phyloP scores from a whole-genome alignment of 2,329 filamentous ascomycete genomes.

The Lachnum nothofagi region DNA sequence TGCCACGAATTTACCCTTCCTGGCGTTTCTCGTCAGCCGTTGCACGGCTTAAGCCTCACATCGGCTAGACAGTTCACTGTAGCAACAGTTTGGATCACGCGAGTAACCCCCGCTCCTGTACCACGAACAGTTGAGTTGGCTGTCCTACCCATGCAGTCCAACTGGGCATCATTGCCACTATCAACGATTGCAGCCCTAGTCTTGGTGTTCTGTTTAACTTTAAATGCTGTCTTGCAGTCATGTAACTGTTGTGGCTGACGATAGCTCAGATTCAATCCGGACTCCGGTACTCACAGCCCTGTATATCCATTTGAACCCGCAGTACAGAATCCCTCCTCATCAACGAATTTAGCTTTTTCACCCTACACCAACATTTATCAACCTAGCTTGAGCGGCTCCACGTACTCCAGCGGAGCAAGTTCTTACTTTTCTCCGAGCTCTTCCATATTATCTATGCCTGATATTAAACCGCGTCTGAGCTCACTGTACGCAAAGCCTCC shows the following conservation, averaged over 20 bases:
- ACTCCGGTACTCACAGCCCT: conserved; percentile 32
- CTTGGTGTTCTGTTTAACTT: conserved; percentile 22
- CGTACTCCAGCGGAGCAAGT: conserved; percentile 29
- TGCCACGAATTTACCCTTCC: conserved; percentile 29
- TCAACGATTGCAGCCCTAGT: conserved; percentile 10
- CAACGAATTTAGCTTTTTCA: conserved; percentile 27
- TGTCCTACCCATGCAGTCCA: conserved; percentile 27
- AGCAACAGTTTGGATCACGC: conserved; percentile 27
- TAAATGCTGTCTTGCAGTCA: conserved; percentile 28
- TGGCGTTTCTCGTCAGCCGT: conserved; percentile 20
- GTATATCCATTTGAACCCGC: conserved; percentile 32
- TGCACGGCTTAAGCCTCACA: conserved; percentile 30
- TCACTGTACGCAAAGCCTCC: conserved; percentile 29
- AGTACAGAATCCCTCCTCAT: conserved; percentile 27
- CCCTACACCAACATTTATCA: conserved; percentile 30
- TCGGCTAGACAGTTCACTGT: conserved; percentile 20
- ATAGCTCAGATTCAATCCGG: conserved; percentile 31
- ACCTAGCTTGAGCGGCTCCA: conserved; percentile 27
- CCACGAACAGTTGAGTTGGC: conserved; percentile 27
- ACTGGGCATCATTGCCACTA: conserved; percentile 24
- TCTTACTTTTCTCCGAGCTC: conserved; percentile 28
- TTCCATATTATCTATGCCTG: conserved; percentile 31
- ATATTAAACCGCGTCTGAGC: conserved; percentile 32
- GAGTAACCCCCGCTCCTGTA: conserved; percentile 28
- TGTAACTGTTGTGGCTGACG: conserved; percentile 29